Evolutionary conservation across 1,139 yeast species (phyloP).

Genomic region (Taphrina populina): DNA sequence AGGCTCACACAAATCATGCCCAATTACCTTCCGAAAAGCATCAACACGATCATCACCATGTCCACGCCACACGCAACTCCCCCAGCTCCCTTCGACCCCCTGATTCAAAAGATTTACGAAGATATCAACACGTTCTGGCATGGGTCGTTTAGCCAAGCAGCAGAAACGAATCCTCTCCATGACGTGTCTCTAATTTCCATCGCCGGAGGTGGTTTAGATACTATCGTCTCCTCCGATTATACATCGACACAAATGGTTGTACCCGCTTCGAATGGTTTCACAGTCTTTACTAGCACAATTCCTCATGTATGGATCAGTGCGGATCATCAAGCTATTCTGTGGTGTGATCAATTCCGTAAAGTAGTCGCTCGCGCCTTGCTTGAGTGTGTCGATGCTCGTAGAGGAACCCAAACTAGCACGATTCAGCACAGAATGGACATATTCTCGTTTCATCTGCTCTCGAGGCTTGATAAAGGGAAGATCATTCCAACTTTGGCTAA

Average conservation of each 20-base stretch:
- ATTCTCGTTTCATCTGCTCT: slow-evolving; percentile 54
- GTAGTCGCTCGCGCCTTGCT: slow-evolving; percentile 61
- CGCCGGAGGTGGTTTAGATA: slow-evolving; percentile 86
- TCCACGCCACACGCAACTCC: slow-evolving; percentile 93
- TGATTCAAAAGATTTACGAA: slow-evolving; percentile 69
- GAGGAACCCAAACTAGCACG: slow-evolving; percentile 47
- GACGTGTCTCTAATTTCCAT: slow-evolving; percentile 57
- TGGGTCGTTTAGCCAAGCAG: slow-evolving; percentile 50
- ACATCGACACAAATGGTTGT: slow-evolving; percentile 71
- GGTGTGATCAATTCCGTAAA: slow-evolving; percentile 88
- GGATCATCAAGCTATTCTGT: slow-evolving; percentile 92
- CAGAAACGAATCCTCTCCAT: slow-evolving; percentile 42
- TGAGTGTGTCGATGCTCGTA: slow-evolving; percentile 50
- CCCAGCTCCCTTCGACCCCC: slow-evolving; percentile 95
- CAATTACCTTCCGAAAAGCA: slow-evolving; percentile 66
- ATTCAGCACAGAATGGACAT: slow-evolving; percentile 59
- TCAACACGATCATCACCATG: slow-evolving; percentile 80
- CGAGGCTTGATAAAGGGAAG: slow-evolving; percentile 42
- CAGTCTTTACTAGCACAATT: slow-evolving; percentile 79
- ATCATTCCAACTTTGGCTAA: not conserved
- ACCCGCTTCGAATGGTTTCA: slow-evolving; percentile 74
- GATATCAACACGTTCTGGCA: slow-evolving; percentile 81
- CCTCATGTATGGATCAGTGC: slow-evolving; percentile 93
- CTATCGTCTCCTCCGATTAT: slow-evolving; percentile 88
- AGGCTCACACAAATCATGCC: slow-evolving; percentile 76